Percentiles rank a stretch among this genome's conserved stretches.
Evolutionary conservation across 495 filamentous ascomycete species (phyloP).

Genomic region (Tuber calosporum): DNA sequence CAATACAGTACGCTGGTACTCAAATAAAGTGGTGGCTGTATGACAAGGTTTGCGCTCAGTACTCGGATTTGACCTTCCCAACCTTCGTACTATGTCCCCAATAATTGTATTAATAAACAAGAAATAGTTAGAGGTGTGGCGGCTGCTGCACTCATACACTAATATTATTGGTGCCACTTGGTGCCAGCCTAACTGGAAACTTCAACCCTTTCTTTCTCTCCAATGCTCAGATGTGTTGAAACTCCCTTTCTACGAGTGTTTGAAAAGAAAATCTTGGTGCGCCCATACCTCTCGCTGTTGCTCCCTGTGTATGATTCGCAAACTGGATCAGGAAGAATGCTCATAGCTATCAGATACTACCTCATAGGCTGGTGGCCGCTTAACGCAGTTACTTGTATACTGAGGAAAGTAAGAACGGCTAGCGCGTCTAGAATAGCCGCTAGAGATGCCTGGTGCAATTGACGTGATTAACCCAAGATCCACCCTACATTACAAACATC

Average conservation of each 20-base stretch:
- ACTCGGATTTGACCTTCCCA: neutral
- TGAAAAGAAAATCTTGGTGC: neutral
- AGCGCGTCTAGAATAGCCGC: neutral
- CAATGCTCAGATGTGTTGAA: neutral
- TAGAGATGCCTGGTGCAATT: neutral
- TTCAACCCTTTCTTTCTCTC: neutral
- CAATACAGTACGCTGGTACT: neutral
- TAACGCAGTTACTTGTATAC: neutral
- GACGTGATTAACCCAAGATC: neutral
- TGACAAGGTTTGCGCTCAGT: neutral
- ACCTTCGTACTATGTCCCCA: neutral
- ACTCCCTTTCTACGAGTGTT: neutral
- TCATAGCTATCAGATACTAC: neutral
- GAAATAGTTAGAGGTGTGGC: neutral
- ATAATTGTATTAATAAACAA: neutral
- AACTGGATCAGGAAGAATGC: neutral
- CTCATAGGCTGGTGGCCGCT: neutral
- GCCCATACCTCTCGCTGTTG: neutral
- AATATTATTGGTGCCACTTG: neutral
- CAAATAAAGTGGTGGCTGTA: neutral
- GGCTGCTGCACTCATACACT: neutral
- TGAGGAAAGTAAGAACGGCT: neutral
- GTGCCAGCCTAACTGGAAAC: neutral
- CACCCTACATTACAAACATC: neutral
- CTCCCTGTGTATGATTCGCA: neutral